Percentiles rank a stretch among this genome's conserved stretches.
These are phyloP conservation scores for Candida railenensis DNA, from an alignment of 805 yeast species.

Conservation along the genomic window DNA sequence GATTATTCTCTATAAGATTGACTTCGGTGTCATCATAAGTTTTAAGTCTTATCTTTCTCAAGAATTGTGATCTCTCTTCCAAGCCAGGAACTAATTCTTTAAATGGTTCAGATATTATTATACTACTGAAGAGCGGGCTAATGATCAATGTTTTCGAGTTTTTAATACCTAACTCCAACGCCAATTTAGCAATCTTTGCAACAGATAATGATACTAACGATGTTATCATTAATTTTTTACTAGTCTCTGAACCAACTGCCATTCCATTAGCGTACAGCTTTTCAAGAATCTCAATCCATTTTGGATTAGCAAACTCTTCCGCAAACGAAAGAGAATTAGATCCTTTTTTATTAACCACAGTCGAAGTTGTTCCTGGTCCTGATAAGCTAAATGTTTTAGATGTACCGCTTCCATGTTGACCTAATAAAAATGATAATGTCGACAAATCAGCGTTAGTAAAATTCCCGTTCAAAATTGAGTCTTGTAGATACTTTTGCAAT, in stretches of 20 bases:
- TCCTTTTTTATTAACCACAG: conserved; percentile 22
- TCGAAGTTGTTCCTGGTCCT: conserved; percentile 13
- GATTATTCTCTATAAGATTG: background rate
- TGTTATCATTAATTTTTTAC: conserved; percentile 51
- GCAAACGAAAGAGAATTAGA: conserved; percentile 39
- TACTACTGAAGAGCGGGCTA: conserved; percentile 56
- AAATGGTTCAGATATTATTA: conserved; percentile 50
- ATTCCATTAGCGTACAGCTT: conserved; percentile 55
- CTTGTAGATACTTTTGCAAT: conserved; percentile 54
- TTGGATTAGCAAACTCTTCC: conserved; percentile 50
- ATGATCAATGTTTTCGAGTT: conserved; percentile 41
- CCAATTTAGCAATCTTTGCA: conserved; percentile 40
- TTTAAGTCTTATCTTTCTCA: conserved; percentile 23
- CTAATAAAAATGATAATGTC: conserved; percentile 46
- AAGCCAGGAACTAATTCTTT: conserved; percentile 50
- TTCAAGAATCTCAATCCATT: conserved; percentile 64
- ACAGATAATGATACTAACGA: conserved; percentile 51
- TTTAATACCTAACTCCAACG: conserved; percentile 44
- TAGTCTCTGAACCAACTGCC: conserved; percentile 45
- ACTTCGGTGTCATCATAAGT: conserved; percentile 3
- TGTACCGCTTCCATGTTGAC: conserved; percentile 29
- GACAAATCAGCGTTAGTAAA: conserved; percentile 47
- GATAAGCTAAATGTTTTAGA: conserved; percentile 14
- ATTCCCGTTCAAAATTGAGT: conserved; percentile 45
- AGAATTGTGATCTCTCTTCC: conserved; percentile 48